phyloP scores from a whole-genome alignment of 768 basidiomycete genomes.

The Infundibulicybe gibba region DNA sequence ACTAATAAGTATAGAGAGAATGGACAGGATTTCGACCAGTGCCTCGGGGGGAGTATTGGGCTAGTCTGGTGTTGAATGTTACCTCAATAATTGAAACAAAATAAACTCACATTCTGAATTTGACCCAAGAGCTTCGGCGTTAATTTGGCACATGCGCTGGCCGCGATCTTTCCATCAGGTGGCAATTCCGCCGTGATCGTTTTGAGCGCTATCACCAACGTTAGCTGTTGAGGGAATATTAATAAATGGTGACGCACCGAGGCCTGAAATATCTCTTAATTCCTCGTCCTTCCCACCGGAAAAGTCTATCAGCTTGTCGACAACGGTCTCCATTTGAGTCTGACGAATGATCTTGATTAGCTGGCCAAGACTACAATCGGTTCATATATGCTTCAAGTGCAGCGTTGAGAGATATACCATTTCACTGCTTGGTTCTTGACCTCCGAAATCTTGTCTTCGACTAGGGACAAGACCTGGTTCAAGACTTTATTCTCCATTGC shows the following conservation, averaged over 20 bases:
- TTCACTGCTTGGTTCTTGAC: slow-evolving; percentile 98
- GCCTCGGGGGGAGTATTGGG: slow-evolving; percentile 73
- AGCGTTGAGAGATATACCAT: slow-evolving; percentile 55
- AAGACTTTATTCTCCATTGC: slow-evolving; percentile 80
- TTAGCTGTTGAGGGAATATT: neutral
- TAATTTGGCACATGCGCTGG: slow-evolving; percentile 77
- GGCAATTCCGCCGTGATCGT: slow-evolving; percentile 92
- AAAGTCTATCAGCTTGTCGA: slow-evolving; percentile 86
- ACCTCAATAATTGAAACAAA: neutral
- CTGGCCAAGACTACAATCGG: slow-evolving; percentile 66
- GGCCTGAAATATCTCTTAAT: slow-evolving; percentile 87
- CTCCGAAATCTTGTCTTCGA: slow-evolving; percentile 95
- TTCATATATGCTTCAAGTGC: slow-evolving; percentile 6
- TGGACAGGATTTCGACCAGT: slow-evolving; percentile 78
- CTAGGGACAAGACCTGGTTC: slow-evolving; percentile 77
- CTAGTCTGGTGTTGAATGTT: slow-evolving; percentile 29
- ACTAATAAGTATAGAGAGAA: slow-evolving; percentile 83
- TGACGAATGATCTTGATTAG: slow-evolving; percentile 88
- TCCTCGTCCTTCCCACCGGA: slow-evolving; percentile 89
- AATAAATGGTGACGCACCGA: slow-evolving; percentile 52
- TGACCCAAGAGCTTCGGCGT: slow-evolving; percentile 81
- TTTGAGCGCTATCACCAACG: slow-evolving; percentile 66
- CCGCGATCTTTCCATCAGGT: slow-evolving; percentile 74
- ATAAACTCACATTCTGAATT: slow-evolving; percentile 59
- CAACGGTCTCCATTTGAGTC: slow-evolving; percentile 77